Base-by-base conservation (phyloP, 768 basidiomycete species). In the Tricholoma terreum region DNA sequence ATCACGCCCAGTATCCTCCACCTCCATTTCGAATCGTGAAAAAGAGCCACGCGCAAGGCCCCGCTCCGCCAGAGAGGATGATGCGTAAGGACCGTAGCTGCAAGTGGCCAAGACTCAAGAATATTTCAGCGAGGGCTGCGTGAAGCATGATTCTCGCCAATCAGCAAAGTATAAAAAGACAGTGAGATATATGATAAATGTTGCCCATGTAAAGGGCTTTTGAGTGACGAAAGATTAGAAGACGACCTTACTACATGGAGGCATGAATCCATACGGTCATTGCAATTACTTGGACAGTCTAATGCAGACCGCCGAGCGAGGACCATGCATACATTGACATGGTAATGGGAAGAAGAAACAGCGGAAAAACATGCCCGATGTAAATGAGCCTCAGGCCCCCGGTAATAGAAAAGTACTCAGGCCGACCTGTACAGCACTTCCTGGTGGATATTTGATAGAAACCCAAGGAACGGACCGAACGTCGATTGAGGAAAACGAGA, bases 291-390 rank as follows among this genome's bases (percentile, higher is more conserved):
- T 81, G 76, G 0, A 71, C 82, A 35, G 86, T 81, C 89, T 89
- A 91, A 55, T 77, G 80, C 2, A 89, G 75, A 11, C 61, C 61
- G 0, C 77, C 54, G 57, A 74, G 80, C 11, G 84, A 80, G 2
- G 85, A 83, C 84, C 87, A 90, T 0, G 85, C 87, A 61, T 85
- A 92, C 33, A 90, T 83, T 69, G 89, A 81, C 80, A 87, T 84
- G 17, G 80, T 81, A 0, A 68, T 60, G 0, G 87, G 86, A 48
- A 86, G 73, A 14, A 84, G 63, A n/a, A 38, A 86, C 38, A 0
- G 77, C 80, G 0, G 83, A 84, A 31, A 77, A 66, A 61, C 85
- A 85, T 9, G 85, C 79, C 24, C 74, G 68, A 57, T 80, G 85
- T 17, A 89, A 71, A 10, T 87, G 79, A 6, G 87, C 87, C 71